Evolutionary conservation across 768 basidiomycete genomes (phyloP).

Genomic region (Russula compacta): DNA sequence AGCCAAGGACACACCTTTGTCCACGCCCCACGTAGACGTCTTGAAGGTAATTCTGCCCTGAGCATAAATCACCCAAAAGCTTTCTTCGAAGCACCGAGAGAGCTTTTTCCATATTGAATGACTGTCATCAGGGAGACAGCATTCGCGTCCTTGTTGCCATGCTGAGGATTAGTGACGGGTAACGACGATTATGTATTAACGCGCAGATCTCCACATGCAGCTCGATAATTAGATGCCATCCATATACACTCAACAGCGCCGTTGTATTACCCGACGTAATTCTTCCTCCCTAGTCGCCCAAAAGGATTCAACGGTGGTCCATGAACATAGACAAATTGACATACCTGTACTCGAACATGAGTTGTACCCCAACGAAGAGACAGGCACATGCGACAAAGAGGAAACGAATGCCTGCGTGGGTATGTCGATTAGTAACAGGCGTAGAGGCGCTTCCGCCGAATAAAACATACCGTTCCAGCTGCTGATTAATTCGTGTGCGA

Average conservation of each 20-base stretch:
- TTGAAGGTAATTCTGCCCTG: too few species aligned
- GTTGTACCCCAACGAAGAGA: slow-evolving; percentile 74
- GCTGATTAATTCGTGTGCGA: slow-evolving; percentile 52
- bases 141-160: neutral
- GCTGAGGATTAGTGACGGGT: neutral
- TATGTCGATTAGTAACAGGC: neutral
- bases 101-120: too few species aligned
- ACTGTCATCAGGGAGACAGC: too few species aligned
- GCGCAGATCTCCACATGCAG: neutral
- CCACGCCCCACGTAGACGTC: too few species aligned
- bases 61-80: too few species aligned
- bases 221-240: neutral
- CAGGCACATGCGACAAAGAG: slow-evolving; percentile 47
- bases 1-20: too few species aligned
- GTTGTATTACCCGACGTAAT: slow-evolving; percentile 20
- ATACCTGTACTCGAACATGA: slow-evolving; percentile 95
- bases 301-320: neutral
- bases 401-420: slow-evolving; percentile 51
- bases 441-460: neutral
- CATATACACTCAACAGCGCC: slow-evolving; percentile 8
- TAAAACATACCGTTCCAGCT: slow-evolving; percentile 48
- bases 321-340: slow-evolving; percentile 22
- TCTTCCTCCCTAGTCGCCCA: slow-evolving; percentile 26
- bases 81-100: too few species aligned
- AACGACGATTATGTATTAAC: neutral